Percentiles rank a stretch among this genome's conserved stretches.
phyloP scores from a whole-genome alignment of 176 grass and related monocot species.

The Luzula sylvatica region DNA sequence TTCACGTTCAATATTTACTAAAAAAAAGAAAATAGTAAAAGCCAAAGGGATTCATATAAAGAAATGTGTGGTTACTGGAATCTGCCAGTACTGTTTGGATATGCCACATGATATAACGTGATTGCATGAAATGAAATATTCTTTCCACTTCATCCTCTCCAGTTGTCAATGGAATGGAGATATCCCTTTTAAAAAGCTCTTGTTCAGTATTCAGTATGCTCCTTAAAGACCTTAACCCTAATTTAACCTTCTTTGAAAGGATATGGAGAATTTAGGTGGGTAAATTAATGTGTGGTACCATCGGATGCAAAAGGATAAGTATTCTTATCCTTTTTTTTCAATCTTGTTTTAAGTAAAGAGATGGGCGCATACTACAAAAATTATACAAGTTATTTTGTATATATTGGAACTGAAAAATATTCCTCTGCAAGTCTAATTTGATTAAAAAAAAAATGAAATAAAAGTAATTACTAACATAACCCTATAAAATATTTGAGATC shows the following conservation, averaged over 20 bases:
- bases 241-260: constrained; percentile 16
- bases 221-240: too few relatives aligned
- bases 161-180: constrained; percentile 11
- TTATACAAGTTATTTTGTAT: too few relatives aligned
- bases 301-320: constrained; percentile 10
- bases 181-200: too few relatives aligned
- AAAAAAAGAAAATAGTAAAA: neutral
- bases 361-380: too few relatives aligned
- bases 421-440: too few relatives aligned
- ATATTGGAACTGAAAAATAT: too few relatives aligned
- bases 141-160: constrained; percentile 8
- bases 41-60: neutral
- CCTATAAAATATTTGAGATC: neutral
- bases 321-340: constrained; percentile 21
- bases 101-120: constrained; percentile 22
- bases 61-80: neutral
- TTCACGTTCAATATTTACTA: too few relatives aligned
- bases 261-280: constrained; percentile 12
- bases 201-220: too few relatives aligned
- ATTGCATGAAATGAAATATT: constrained; percentile 8
- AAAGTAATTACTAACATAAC: neutral
- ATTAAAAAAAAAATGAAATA: constrained; percentile 3
- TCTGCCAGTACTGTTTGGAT: constrained; percentile 18
- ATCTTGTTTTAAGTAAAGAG: too few relatives aligned
- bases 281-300: constrained; percentile 18